Conservation (phyloP, 352 stramenopile genomes). For the Ophiocytium majus region DNA sequence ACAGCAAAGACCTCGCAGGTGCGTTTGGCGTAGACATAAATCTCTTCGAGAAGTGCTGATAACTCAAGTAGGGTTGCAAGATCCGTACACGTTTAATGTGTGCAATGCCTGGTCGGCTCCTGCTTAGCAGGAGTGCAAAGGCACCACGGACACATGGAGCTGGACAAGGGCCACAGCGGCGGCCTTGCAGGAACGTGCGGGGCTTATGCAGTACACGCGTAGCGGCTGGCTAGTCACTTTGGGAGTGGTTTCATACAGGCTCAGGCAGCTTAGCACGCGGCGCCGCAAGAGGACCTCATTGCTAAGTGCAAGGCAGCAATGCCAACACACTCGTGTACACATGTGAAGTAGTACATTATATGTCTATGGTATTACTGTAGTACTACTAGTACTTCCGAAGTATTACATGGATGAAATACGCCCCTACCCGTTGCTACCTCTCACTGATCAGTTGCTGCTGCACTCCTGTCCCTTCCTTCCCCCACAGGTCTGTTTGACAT, state of each 20-base stretch:
- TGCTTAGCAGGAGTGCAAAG: no score
- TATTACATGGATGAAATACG: neutral
- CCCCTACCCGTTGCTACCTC: neutral
- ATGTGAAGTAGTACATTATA: neutral
- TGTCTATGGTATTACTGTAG: no score
- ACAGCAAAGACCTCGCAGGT: neutral
- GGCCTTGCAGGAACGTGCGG: no score
- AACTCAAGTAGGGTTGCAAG: constrained; percentile 72
- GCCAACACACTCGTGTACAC: neutral
- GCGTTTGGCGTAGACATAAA: constrained; percentile 65
- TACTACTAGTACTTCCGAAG: no score
- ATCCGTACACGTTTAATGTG: constrained; percentile 70
- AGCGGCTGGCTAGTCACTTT: neutral
- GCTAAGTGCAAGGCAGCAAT: constrained; percentile 46
- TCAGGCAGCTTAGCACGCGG: constrained; percentile 54
- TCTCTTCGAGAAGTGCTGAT: constrained; percentile 79
- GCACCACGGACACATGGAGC: no score
- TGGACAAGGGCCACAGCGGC: no score
- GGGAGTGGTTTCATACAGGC: neutral
- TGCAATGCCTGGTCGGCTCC: no score
- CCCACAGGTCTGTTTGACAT: constrained; percentile 66
- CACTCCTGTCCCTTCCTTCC: neutral
- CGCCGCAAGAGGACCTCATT: constrained; percentile 75
- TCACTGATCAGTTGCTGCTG: neutral
- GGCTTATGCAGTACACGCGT: neutral